Evolutionary conservation across 164 flowering plant species (phyloP).

Genomic region (Sedum album): DNA sequence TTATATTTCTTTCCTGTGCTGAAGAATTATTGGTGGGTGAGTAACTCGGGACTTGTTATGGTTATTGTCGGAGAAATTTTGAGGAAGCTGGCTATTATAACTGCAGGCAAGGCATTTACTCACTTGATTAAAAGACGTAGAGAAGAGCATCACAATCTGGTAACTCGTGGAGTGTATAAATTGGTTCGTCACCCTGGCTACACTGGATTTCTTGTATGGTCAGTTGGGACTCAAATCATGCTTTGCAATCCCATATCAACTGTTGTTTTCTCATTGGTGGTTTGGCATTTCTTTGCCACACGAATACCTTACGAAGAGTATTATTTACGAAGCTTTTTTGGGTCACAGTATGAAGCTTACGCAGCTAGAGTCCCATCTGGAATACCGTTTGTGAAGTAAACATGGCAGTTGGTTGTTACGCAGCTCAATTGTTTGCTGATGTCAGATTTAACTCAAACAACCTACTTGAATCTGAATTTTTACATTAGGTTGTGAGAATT

Average conservation of each 20-base stretch:
- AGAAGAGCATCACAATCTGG: too few species aligned
- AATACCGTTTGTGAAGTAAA: conserved; percentile 79
- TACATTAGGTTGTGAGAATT: too few species aligned
- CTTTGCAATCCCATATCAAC: too few species aligned
- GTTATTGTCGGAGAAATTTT: conserved; percentile 6
- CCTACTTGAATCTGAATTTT: too few species aligned
- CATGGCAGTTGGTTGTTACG: too few species aligned
- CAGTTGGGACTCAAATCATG: too few species aligned
- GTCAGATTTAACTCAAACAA: too few species aligned
- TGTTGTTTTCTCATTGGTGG: conserved; percentile 53
- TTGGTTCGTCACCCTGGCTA: too few species aligned
- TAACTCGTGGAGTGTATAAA: too few species aligned
- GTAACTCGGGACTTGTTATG: conserved; percentile 34
- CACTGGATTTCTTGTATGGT: too few species aligned
- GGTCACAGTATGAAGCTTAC: conserved; percentile 59
- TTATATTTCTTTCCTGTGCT: conserved; percentile 47
- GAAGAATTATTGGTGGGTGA: too few species aligned
- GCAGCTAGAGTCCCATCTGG: conserved; percentile 68
- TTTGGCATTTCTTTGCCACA: conserved; percentile 64
- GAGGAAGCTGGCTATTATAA: conserved; percentile 3
- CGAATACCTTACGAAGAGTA: conserved; percentile 88
- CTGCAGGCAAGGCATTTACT: conserved; percentile 7
- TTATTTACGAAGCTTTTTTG: conserved; percentile 81
- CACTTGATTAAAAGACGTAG: conserved; percentile 1
- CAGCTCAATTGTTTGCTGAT: too few species aligned